These are phyloP conservation scores for Ascochyta rabiei DNA, from an alignment of 2,329 filamentous ascomycete species.

Conservation along the genomic window DNA sequence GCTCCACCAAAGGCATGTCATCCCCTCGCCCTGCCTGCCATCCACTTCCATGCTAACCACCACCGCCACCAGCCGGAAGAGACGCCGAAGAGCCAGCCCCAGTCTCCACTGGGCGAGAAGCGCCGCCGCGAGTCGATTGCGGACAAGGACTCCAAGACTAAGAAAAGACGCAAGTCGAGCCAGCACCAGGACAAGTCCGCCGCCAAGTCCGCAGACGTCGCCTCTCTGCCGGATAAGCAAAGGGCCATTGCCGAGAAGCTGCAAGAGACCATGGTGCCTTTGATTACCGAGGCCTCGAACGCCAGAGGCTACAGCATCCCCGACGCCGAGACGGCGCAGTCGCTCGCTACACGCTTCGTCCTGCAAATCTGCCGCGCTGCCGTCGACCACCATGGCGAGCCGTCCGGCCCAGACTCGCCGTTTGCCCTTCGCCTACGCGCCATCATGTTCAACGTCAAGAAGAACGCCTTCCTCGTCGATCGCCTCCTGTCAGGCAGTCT, in stretches of 20 bases:
- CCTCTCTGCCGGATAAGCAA: conserved; percentile 65
- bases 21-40: too few species aligned
- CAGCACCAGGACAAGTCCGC: conserved; percentile 35
- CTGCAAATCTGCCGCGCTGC: conserved; percentile 79
- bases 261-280: conserved; percentile 69
- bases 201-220: conserved; percentile 26
- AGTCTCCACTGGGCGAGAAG: conserved; percentile 46
- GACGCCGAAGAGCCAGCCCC: conserved; percentile 38
- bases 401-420: conserved; percentile 49
- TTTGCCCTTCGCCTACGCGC: conserved; percentile 73
- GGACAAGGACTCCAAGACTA: conserved; percentile 40
- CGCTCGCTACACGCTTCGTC: conserved; percentile 71
- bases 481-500: conserved; percentile 76
- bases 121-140: conserved; percentile 41
- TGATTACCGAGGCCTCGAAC: conserved; percentile 71
- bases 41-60: conserved; percentile 10
- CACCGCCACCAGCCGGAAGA: conserved; percentile 24
- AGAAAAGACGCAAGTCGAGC: conserved; percentile 48
- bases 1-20: conserved; percentile 32
- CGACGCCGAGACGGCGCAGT: conserved; percentile 67
- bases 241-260: conserved; percentile 73
- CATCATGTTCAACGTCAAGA: conserved; percentile 85
- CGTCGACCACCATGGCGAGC: conserved; percentile 61
- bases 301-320: conserved; percentile 67
- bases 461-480: conserved; percentile 78